Percentiles rank a stretch among this genome's conserved stretches.
phyloP scores from a whole-genome alignment of 495 filamentous ascomycete species.

The Xylaria curta region DNA sequence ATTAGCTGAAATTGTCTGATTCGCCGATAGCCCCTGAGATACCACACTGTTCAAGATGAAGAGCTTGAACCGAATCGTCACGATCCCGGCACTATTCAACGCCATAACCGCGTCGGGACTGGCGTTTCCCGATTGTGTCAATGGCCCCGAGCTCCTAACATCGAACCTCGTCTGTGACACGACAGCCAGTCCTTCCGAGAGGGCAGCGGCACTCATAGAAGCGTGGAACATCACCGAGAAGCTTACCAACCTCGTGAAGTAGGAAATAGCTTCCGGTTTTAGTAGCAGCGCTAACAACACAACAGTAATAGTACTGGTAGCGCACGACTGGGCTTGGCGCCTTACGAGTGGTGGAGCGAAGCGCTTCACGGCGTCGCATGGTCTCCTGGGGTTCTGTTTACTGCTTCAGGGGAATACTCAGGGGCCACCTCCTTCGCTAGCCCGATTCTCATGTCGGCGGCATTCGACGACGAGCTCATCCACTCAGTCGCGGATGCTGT shows the following conservation, averaged over 20 bases:
- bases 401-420: slow-evolving; percentile 44
- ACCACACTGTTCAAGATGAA: slow-evolving; percentile 29
- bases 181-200: slow-evolving; percentile 51
- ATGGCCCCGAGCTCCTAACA: slow-evolving; percentile 40
- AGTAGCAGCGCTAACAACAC: slow-evolving; percentile 28
- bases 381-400: slow-evolving; percentile 43
- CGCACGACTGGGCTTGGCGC: slow-evolving; percentile 47
- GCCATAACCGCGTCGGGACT: slow-evolving; percentile 28
- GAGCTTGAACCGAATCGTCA: neutral
- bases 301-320: slow-evolving; percentile 44
- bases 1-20: neutral
- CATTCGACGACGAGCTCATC: slow-evolving; percentile 67
- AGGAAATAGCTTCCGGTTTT: neutral
- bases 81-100: slow-evolving; percentile 27
- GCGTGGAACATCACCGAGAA: slow-evolving; percentile 53
- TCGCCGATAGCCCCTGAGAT: neutral
- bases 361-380: slow-evolving; percentile 54
- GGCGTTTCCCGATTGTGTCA: slow-evolving; percentile 43
- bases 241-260: slow-evolving; percentile 49
- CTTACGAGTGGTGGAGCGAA: slow-evolving; percentile 62
- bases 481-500: slow-evolving; percentile 61
- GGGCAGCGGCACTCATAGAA: slow-evolving; percentile 48
- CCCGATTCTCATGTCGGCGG: slow-evolving; percentile 65
- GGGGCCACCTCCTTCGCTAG: slow-evolving; percentile 66
- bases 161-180: slow-evolving; percentile 56